Evolutionary conservation across 305 asterid species (phyloP), one percentile per base, ranked within the genome.

Genomic region (Rubia occidens): DNA sequence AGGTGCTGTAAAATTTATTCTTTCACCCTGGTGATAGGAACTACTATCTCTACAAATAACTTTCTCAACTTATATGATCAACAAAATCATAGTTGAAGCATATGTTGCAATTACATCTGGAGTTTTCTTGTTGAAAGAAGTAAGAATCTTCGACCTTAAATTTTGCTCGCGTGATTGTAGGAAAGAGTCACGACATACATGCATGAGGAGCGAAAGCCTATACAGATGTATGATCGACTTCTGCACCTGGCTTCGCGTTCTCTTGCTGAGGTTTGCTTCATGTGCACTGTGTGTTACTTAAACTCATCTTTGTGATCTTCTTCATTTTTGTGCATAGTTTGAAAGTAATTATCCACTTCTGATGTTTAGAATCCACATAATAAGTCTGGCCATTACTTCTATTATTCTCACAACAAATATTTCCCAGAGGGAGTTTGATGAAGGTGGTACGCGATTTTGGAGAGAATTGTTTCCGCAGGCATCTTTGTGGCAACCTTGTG

Each of bases 401-500:
- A 11, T 40, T 5, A 53, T 40, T n/a, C 20, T 53, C 54, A 42
- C 14, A 14, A 35, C 26, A 39, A 6, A n/a, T 42, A 60, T 55
- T 35, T 39, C 68, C 1, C 83, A 92, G 96, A 83, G 72, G 71
- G 88, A 86, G 69, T 65, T 65, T 3, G 80, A 76, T 75, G 82
- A 76, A 72, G 80, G 77, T 17, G 79, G 63, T 56, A 75, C 88
- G 13, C 83, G 78, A 42, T 87, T 86, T 73, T 93, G 96, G 96
- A 82, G 83, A 81, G 96, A 87, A 67, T 80, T 82, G 40, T 76
- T 76, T 70, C 83, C 79, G 17, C 86, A 76, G 70, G 87, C 93
- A 62, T 81, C 90, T 39, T 20, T 73, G 39, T 94, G 99, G 99
- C 82, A 75, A 65, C 96, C 96, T 18, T 89, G 97, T 80, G 90